Conservation (phyloP, 1,139 yeast species). For the Pneumocystis sp. region DNA sequence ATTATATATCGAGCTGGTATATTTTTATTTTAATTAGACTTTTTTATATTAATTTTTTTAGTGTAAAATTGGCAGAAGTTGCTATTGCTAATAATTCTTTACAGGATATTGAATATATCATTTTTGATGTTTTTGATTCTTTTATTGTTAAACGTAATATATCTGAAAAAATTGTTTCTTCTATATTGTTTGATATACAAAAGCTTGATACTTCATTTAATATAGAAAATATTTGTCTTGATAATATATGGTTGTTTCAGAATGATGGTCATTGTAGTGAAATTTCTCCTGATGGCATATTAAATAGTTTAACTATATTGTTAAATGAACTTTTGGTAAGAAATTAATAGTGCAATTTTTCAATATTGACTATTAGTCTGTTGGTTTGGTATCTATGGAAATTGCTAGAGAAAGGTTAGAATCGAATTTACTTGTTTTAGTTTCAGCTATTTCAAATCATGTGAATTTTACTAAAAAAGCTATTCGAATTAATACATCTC, state of each 20-base stretch:
- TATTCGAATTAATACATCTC: conserved; percentile 19
- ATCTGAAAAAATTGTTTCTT: background rate
- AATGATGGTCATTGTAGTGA: background rate
- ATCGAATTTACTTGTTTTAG: background rate
- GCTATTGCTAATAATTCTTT: background rate
- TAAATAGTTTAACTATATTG: background rate
- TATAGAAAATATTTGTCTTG: background rate
- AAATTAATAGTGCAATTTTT: background rate
- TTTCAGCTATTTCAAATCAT: background rate
- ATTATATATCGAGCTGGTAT: background rate
- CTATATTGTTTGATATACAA: background rate
- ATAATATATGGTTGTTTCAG: background rate
- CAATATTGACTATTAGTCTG: background rate
- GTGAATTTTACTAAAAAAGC: background rate
- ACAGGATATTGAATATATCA: background rate
- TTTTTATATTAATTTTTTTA: background rate
- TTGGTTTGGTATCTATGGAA: background rate
- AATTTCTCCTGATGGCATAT: background rate
- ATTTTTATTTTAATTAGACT: background rate
- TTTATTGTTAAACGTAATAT: background rate
- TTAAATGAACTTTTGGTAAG: background rate
- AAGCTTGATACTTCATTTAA: background rate
- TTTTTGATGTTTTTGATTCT: background rate
- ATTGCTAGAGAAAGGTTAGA: background rate
- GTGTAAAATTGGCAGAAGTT: background rate